Percentiles rank a stretch among this genome's conserved stretches.
phyloP scores from a whole-genome alignment of 805 yeast genomes.

The Wickerhamiella allomyrinae region DNA sequence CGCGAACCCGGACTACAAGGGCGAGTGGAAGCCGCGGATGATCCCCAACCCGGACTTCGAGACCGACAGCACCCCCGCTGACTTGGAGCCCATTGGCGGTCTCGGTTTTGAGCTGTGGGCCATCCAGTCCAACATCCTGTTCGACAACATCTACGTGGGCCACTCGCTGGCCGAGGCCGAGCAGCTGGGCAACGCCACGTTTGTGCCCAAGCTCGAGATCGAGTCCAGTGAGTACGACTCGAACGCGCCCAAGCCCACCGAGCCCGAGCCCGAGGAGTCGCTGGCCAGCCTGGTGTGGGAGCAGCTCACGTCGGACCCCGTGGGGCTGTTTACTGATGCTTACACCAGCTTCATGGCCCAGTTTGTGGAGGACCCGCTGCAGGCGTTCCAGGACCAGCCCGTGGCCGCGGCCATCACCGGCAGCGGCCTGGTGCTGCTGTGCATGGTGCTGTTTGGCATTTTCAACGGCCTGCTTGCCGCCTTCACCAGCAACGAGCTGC shows the following conservation, averaged over 20 bases:
- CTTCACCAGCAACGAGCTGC: constrained; percentile 10
- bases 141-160: constrained; percentile 77
- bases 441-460: constrained; percentile 20
- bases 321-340: constrained; percentile 19
- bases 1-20: constrained; percentile 63
- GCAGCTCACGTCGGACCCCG: constrained; percentile 24
- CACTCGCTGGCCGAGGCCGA: constrained; percentile 80
- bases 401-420: constrained; percentile 22
- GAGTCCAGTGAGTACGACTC: constrained; percentile 21
- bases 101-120: constrained; percentile 86
- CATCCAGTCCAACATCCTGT: constrained; percentile 58
- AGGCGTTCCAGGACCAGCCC: constrained; percentile 26
- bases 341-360: constrained; percentile 20
- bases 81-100: constrained; percentile 58
- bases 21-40: constrained; percentile 57
- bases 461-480: constrained; percentile 13
- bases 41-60: constrained; percentile 58
- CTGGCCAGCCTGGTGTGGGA: constrained; percentile 15
- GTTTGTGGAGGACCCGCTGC: constrained; percentile 21
- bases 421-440: constrained; percentile 14
- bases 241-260: constrained; percentile 15
- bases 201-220: constrained; percentile 27
- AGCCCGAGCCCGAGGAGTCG: constrained; percentile 11
- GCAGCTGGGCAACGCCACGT: constrained; percentile 63
- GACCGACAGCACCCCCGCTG: constrained; percentile 42